Base-by-base conservation (phyloP, 2,329 filamentous ascomycete species). In the Arthrobotrys entomopaga region DNA sequence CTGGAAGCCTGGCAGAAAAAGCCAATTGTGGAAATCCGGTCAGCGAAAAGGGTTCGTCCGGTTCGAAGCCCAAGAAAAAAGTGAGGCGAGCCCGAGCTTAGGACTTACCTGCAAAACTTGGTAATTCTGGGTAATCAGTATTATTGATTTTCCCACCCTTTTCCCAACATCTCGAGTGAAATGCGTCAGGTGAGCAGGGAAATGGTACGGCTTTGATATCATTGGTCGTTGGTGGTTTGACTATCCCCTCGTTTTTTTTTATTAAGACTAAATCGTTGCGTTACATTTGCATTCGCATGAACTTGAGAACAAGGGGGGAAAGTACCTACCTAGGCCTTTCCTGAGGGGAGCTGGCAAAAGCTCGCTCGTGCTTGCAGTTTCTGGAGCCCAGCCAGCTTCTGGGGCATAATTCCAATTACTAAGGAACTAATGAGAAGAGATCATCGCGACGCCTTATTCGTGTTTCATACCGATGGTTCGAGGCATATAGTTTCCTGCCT, bases 231-330 rank as follows among this genome's bases (percentile, higher is more conserved):
- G 34, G 29, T 24, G 46, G 54, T 73, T 73, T 73, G 61, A 61
- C 69, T 63, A 66, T 73, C 66, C 69, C 69, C 29, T 34, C 29
- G 2, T 34, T 34, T 34, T 54, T 48, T 66, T 73, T 73, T 34
- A 52, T 61, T 57, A 24, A 54, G 56, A 65, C 67, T 60, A 48
- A 65, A 60, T 72, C 54, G 61, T 61, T 66, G 61, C 61, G 69
- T 73, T 73, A 73, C 69, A 73, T 73, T 53, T 73, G 61, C 61
- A 66, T 66, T 66, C 65, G 69, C 69, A 73, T 66, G 61, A 73
- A 73, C 40, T 61, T n/a, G 54, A 52, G 56, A 43, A 57, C 69
- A 73, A 61, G 61, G 69, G 69, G 19, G 20, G 29, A 46, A 46
- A 19, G 42, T 48, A 66, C 42, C n/a, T n/a, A n/a, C n/a, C n/a